Evolutionary conservation across 2,329 filamentous ascomycete genomes (phyloP), one percentile per base, ranked within the genome.

Genomic region (Penicillium sp.): DNA sequence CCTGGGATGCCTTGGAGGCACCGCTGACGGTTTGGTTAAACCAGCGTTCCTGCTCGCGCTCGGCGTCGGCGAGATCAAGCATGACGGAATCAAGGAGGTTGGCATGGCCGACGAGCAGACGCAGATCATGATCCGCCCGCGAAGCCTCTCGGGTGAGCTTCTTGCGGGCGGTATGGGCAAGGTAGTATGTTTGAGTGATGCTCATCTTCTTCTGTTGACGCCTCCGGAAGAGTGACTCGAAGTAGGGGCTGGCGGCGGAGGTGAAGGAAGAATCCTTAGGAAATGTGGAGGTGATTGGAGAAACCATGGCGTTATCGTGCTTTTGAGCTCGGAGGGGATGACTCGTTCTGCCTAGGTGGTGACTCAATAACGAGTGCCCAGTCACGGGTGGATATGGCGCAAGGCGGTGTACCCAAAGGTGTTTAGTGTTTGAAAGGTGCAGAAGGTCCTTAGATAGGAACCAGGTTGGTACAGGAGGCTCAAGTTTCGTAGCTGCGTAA

Each of bases 71-170:
- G 52, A 98, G 88, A 61, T 93, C 82, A 55, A 85, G 72, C 93
- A 97, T 97, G 68, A 98, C 78, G 35, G 86, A 86, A 76, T 98
- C 93, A 71, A 98, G 88, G 42, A 97, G 86, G 81, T 97, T 98
- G 78, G 93, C 93, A 75, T 98, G 93, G 66, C 92, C 93, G 64
- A 98, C 93, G 53, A 98, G 87, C 40, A 95, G 83, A 68, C 92
- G 86, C 57, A 98, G 88, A 78, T 97, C 85, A 81, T 97, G 93
- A 70, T 97, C 92, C 64, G 89, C 79, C 66, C 87, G 86, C 73
- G 85, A 83, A 77, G 93, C 93, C 78, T 97, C 92, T 58, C 81
- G 82, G 59, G 90, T 90, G 68, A 98, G 90, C 89, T 98, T 98
- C 64, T 86, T 87, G 72, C 93, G 85, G 69, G 93, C 93, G 75